Evolutionary conservation across 2,329 filamentous ascomycete species (phyloP), one percentile per base, ranked within the genome.

Genomic region (Arthrinium puccinioides): DNA sequence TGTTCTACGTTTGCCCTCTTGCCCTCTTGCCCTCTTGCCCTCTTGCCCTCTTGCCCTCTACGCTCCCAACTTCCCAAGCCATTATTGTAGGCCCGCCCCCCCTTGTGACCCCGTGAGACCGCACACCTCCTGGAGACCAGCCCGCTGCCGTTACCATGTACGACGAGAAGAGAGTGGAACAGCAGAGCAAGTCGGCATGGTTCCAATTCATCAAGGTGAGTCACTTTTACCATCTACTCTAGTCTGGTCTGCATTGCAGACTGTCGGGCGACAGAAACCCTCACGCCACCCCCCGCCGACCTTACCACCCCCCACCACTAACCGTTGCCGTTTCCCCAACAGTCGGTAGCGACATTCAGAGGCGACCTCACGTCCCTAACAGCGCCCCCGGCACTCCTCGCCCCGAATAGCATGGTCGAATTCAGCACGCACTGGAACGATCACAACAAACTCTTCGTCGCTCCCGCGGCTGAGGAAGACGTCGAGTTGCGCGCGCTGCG

Each of bases 351-450:
- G 37, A 86, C 82, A 4, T 90, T 89, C 68, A 86, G 84, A 54
- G 85, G 85, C 52, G 85, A 90, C 60, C 74, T 89, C 41, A 83
- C 84, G 23, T 87, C 83, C 43, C 67, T 90, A 53, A 89, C 85
- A 24, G 85, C 85, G 26, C 85, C 85, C 38, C 85, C 85, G 14
- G 90, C 89, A 54, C 87, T 90, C 50, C 77, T 90, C 38, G 87
- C 84, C 27, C 77, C 79, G 25, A 86, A 82, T 48, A 87, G 83
- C 45, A 67, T 89, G 43, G 84, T 82, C 50, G 85, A 90, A 58
- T 89, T 85, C 66, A 86, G 82, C 44, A 76, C 82, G 36, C 89
- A 88, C 66, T 90, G 85, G 85, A 81, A 80, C 44, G 84, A 87
- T 49, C 82, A 88, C 53, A 85, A 85, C 4, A 62, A 69, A 14